Conservation (phyloP, 2,329 filamentous ascomycete genomes). For the Diaporthe destruens region DNA sequence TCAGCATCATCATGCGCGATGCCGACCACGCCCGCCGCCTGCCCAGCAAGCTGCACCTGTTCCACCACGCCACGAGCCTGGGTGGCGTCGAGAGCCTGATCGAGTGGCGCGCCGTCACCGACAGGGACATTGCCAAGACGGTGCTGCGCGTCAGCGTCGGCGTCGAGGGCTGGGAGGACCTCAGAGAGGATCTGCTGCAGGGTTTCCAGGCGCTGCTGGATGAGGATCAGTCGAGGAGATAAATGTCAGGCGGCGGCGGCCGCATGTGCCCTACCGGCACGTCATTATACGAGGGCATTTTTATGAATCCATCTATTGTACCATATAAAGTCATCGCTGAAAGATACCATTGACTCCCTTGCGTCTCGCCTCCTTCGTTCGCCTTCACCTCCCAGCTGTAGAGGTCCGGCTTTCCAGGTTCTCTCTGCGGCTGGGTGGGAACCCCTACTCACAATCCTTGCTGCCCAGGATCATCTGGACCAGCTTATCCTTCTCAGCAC, state of each 20-base stretch:
- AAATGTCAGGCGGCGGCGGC: neutral
- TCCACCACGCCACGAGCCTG: conserved; percentile 94
- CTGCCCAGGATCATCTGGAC: conserved; percentile 48
- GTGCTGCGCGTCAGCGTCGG: conserved; percentile 88
- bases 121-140: conserved; percentile 76
- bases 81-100: conserved; percentile 96
- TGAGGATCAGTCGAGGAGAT: conserved; percentile 44
- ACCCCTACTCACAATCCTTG: conserved; percentile 27
- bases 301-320: conserved; percentile 5
- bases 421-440: no score
- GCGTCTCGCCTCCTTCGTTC: neutral
- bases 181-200: conserved; percentile 79
- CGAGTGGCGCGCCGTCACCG: conserved; percentile 95
- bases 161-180: conserved; percentile 87
- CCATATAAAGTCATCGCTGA: neutral
- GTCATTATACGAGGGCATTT: neutral
- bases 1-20: conserved; percentile 76
- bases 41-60: conserved; percentile 83
- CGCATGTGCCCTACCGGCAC: neutral
- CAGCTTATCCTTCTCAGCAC: conserved; percentile 47
- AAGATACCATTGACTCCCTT: neutral
- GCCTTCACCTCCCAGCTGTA: neutral
- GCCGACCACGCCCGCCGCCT: conserved; percentile 73
- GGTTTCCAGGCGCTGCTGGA: conserved; percentile 70
- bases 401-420: no score